Evolutionary conservation across 116 monocot species (phyloP), one percentile per base, ranked within the genome.

Genomic region (Iris pallida): DNA sequence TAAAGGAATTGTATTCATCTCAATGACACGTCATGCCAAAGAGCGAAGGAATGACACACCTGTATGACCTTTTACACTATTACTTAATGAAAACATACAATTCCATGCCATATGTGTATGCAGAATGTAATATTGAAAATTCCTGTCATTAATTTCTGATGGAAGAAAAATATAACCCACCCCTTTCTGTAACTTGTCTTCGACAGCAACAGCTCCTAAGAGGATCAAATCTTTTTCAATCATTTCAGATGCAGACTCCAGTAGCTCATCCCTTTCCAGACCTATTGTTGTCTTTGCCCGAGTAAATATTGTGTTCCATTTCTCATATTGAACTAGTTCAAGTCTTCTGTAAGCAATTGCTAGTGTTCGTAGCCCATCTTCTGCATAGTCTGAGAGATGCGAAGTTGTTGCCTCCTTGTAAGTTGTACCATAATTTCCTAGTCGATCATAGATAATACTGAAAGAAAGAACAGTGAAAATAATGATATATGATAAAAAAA

Each of bases 221-320:
- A 75, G 68, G 20, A 75, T 75, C 53, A 75, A 47, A 54, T 75
- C 75, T 61, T 62, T 68, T 62, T 75, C 75, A 14, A 75, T 68
- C 68, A 68, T 61, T 19, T 75, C 75, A 61, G 68, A 60, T 68
- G 61, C 68, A 12, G 44, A 62, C 20, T 59, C 61, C 11, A 75
- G 48, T 12, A 61, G 14, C 7, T 53, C 53, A 13, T 75, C 68
- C 56, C 75, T 75, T 45, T 75, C 75, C 1, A 60, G 75, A 20
- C 75, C 75, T 45, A 75, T 45, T 5, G 43, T 53, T n/a, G 68
- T 68, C 51, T 68, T 75, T 68, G 75, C 75, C 45, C 45, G 16
- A 14, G 45, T 62, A 55, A 75, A 75, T 17, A 59, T 59, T 0
- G 42, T 3, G 17, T 68, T 75, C 75, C 75, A 68, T 4, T 60